Evolutionary conservation across 305 asterid genomes (phyloP).

Genomic region (Solanum chacoense): DNA sequence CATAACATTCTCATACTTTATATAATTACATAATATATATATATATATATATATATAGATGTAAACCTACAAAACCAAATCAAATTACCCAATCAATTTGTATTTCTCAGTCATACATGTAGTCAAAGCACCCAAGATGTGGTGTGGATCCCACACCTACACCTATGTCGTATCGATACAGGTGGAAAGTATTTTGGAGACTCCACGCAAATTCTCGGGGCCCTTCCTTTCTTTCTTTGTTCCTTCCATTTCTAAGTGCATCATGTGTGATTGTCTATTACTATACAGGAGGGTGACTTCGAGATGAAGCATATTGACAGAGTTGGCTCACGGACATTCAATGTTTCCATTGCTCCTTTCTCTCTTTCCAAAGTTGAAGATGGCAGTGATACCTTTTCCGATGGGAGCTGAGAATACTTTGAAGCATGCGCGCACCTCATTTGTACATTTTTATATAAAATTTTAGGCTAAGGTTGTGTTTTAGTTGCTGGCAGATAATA

Average conservation of each 20-base stretch:
- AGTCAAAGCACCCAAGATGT: neutral
- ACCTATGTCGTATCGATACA: neutral
- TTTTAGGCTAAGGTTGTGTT: neutral
- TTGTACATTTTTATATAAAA: neutral
- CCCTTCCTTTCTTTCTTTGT: neutral
- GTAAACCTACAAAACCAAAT: neutral
- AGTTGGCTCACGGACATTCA: neutral
- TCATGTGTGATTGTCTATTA: neutral
- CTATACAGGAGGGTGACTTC: neutral
- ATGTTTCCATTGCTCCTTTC: neutral
- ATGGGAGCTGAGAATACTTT: neutral
- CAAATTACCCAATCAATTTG: neutral
- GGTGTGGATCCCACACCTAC: neutral
- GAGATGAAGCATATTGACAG: neutral
- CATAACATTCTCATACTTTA: neutral
- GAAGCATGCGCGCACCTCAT: neutral
- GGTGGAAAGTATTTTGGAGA: neutral
- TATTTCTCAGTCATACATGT: neutral
- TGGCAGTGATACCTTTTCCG: neutral
- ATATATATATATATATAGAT: no score
- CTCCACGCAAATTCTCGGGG: neutral
- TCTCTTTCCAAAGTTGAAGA: neutral
- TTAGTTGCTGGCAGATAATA: neutral
- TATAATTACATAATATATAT: neutral
- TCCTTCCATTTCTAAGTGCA: neutral